These are phyloP conservation scores for Neurospora sp. DNA, from an alignment of 495 filamentous ascomycete species.

Conservation along the genomic window DNA sequence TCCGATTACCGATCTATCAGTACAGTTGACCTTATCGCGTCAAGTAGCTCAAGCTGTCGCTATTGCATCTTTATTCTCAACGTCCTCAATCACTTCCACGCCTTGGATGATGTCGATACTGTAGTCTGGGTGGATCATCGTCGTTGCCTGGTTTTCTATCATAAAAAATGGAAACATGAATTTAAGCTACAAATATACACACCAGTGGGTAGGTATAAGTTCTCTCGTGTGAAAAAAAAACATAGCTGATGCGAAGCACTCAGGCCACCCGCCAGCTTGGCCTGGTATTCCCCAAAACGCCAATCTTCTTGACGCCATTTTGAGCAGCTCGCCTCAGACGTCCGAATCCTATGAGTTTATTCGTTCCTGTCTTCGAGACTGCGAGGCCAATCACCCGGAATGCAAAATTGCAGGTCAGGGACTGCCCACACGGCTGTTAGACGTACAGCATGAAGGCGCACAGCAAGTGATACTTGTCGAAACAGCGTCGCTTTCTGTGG, in stretches of 20 bases:
- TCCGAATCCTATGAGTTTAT: not conserved
- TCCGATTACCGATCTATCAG: no score
- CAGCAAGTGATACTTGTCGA: not conserved
- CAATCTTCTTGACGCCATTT: not conserved
- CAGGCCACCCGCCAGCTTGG: not conserved
- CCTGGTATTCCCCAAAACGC: not conserved
- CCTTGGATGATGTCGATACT: no score
- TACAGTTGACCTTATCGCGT: no score
- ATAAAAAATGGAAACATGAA: no score
- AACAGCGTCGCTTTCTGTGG: not conserved
- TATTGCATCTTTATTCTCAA: not conserved
- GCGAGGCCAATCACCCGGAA: not conserved
- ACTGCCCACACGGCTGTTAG: not conserved
- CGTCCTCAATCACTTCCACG: no score
- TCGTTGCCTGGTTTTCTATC: no score
- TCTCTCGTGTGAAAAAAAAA: no score
- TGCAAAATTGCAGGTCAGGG: slow-evolving; percentile 1
- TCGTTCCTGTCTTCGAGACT: not conserved
- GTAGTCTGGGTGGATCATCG: no score
- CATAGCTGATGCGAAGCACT: no score
- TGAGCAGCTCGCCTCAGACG: not conserved
- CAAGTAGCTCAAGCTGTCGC: not conserved
- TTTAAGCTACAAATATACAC: no score
- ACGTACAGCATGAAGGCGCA: not conserved
- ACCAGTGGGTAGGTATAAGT: not conserved